Evolutionary conservation across 345 rosid genomes (phyloP).

Genomic region (Cardamine chenopodiifolia): DNA sequence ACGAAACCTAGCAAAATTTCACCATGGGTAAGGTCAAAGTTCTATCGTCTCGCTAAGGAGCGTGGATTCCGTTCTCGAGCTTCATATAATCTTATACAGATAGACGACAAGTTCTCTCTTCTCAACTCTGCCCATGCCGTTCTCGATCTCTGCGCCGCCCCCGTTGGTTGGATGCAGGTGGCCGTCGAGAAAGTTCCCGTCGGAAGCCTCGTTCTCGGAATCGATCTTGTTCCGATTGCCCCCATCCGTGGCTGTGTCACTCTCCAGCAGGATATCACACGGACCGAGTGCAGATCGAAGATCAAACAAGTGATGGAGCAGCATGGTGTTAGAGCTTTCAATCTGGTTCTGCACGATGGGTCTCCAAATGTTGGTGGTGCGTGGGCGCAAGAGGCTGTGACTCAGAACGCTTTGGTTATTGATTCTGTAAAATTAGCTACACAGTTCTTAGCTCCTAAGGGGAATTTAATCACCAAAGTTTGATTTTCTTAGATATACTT

Average conservation of each 20-base stretch:
- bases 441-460: constrained; percentile 74
- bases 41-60: constrained; percentile 77
- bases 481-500: background rate
- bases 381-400: constrained; percentile 88
- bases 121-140: constrained; percentile 70
- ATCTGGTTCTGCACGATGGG: constrained; percentile 85
- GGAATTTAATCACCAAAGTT: constrained; percentile 82
- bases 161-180: constrained; percentile 98
- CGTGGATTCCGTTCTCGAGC: constrained; percentile 96
- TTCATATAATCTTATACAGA: constrained; percentile 85
- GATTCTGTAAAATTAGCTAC: constrained; percentile 87
- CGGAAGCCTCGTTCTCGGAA: constrained; percentile 85
- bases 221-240: constrained; percentile 73
- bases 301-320: constrained; percentile 70
- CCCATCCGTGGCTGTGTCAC: constrained; percentile 72
- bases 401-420: constrained; percentile 85
- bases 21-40: constrained; percentile 74
- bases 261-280: constrained; percentile 82
- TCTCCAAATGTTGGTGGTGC: constrained; percentile 97
- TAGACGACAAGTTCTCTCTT: constrained; percentile 67
- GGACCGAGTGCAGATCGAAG: constrained; percentile 68
- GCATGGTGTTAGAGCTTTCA: constrained; percentile 65
- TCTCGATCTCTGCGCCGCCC: constrained; percentile 97
- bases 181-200: constrained; percentile 87
- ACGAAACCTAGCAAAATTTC: background rate